Percentiles rank a stretch among this genome's conserved stretches.
Conservation (phyloP, 352 stramenopile species). For the Bremia lactucae region DNA sequence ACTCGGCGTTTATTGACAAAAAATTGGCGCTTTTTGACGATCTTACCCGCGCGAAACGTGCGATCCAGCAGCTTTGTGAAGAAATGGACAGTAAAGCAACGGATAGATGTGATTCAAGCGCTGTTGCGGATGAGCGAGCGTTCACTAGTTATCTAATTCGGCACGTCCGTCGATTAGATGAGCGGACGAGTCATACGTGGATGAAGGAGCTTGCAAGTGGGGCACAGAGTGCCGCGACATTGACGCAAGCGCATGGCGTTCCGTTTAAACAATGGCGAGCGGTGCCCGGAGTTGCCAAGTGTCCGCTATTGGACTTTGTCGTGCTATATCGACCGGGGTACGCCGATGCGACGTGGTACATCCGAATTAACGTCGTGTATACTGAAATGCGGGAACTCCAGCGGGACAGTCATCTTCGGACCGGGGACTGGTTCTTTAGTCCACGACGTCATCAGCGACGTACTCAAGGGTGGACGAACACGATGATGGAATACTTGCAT, state of each 20-base stretch:
- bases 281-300: slow-evolving; percentile 65
- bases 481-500: slow-evolving; percentile 69
- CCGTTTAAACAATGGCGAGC: slow-evolving; percentile 80
- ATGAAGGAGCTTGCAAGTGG: slow-evolving; percentile 67
- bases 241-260: slow-evolving; percentile 68
- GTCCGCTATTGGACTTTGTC: slow-evolving; percentile 67
- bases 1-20: slow-evolving; percentile 78
- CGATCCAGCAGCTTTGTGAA: slow-evolving; percentile 31
- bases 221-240: slow-evolving; percentile 44
- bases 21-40: slow-evolving; percentile 66
- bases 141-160: slow-evolving; percentile 79
- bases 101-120: slow-evolving; percentile 6
- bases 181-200: slow-evolving; percentile 68
- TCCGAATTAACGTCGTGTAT: slow-evolving; percentile 79
- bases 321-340: slow-evolving; percentile 61
- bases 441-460: slow-evolving; percentile 56
- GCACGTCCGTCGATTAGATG: slow-evolving; percentile 70
- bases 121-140: slow-evolving; percentile 22
- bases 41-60: slow-evolving; percentile 30
- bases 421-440: slow-evolving; percentile 76
- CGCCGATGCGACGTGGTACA: slow-evolving; percentile 73
- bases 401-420: slow-evolving; percentile 42
- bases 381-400: slow-evolving; percentile 81
- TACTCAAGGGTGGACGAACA: slow-evolving; percentile 70
- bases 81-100: no score